A percentile compares a stretch with the other conserved stretches of the same genome.
These are phyloP conservation scores for Fagopyrum esculentum DNA, from an alignment of 148 eudicot genomes.

Conservation along the genomic window DNA sequence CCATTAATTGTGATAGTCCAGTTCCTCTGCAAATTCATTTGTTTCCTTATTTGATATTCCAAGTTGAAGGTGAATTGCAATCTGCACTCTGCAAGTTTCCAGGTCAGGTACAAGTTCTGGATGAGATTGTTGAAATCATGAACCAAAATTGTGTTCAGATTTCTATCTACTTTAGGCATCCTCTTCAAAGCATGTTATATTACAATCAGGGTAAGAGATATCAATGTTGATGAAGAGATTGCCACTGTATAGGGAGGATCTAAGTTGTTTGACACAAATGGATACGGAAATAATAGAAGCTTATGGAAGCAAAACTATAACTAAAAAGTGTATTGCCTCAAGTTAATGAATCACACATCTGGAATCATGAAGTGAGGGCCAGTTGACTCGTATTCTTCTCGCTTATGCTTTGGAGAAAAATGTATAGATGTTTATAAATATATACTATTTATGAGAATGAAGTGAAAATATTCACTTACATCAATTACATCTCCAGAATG, in stretches of 20 bases:
- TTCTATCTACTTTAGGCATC: background rate
- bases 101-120: background rate
- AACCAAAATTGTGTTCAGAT: background rate
- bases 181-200: background rate
- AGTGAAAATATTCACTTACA: too few relatives aligned
- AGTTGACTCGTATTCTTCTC: slow-evolving; percentile 81
- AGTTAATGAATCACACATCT: too few relatives aligned
- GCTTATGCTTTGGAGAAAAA: slow-evolving; percentile 34
- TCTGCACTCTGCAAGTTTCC: slow-evolving; percentile 54
- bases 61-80: slow-evolving; percentile 25
- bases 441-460: background rate
- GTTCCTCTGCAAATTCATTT: too few relatives aligned
- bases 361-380: too few relatives aligned
- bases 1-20: too few relatives aligned
- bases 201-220: background rate
- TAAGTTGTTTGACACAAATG: too few relatives aligned
- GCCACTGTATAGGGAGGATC: too few relatives aligned
- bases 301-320: too few relatives aligned
- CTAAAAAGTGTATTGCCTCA: too few relatives aligned
- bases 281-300: too few relatives aligned
- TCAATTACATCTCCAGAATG: background rate
- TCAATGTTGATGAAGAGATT: slow-evolving; percentile 22
- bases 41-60: too few relatives aligned
- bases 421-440: slow-evolving; percentile 5
- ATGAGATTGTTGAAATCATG: background rate